phyloP scores from a whole-genome alignment of 1,284 basidiomycete genomes.

The Quambalaria eucalypti region DNA sequence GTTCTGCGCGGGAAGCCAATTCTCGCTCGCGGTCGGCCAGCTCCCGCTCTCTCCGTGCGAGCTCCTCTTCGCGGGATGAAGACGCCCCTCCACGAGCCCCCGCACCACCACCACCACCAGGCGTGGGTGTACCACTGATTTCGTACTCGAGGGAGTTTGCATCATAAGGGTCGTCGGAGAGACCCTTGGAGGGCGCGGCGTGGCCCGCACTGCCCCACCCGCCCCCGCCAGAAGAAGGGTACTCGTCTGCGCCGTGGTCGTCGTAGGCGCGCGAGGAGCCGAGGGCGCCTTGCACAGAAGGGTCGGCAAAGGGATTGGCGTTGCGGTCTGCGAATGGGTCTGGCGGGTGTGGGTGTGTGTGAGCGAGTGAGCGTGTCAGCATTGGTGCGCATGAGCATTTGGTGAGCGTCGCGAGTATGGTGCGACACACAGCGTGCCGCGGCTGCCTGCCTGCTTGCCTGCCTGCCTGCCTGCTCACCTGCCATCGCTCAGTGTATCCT shows the following conservation, averaged over 20 bases:
- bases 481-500: too few species aligned
- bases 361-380: too few species aligned
- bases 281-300: conserved; percentile 40
- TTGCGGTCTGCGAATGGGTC: conserved; percentile 37
- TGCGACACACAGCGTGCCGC: too few species aligned
- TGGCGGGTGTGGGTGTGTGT: too few species aligned
- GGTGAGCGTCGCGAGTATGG: too few species aligned
- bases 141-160: conserved; percentile 13
- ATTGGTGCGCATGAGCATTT: too few species aligned
- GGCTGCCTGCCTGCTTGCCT: too few species aligned
- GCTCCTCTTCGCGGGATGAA: conserved; percentile 54
- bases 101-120: background rate
- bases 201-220: too few species aligned
- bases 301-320: conserved; percentile 48
- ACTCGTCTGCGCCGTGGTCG: conserved; percentile 11
- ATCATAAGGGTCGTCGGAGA: conserved; percentile 7
- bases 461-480: too few species aligned
- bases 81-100: background rate
- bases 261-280: conserved; percentile 29
- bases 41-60: conserved; percentile 66
- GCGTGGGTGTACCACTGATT: conserved; percentile 8
- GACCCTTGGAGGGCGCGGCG: conserved; percentile 2
- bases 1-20: conserved; percentile 55
- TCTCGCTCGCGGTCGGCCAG: conserved; percentile 68
- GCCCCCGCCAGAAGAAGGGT: conserved; percentile 2